phyloP scores from a whole-genome alignment of 1,139 yeast species.

The Yamadazyma triangularis region DNA sequence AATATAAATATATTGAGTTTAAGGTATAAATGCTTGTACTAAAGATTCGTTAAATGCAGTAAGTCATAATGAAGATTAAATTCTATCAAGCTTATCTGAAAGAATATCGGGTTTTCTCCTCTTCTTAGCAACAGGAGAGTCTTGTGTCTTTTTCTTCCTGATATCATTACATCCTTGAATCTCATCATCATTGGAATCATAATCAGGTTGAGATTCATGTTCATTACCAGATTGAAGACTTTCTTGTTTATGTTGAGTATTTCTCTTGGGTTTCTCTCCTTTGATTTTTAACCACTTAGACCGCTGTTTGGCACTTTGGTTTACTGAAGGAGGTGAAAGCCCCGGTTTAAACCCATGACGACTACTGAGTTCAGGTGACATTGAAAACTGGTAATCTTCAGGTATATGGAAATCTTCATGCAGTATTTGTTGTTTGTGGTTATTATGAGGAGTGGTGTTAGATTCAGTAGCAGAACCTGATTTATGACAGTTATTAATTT shows the following conservation, averaged over 20 bases:
- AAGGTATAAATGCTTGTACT: too few relatives aligned
- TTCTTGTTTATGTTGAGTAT: too few relatives aligned
- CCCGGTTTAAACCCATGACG: slow-evolving; percentile 41
- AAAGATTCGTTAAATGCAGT: too few relatives aligned
- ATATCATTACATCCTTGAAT: too few relatives aligned
- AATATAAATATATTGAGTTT: too few relatives aligned
- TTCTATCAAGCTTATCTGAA: too few relatives aligned
- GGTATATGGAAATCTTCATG: slow-evolving; percentile 2
- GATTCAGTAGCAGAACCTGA: neutral
- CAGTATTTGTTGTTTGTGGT: too few relatives aligned
- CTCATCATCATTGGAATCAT: neutral
- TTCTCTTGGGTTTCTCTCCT: slow-evolving; percentile 6
- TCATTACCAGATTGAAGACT: slow-evolving; percentile 7
- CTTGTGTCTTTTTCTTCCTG: too few relatives aligned
- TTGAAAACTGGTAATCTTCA: slow-evolving; percentile 33
- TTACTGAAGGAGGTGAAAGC: slow-evolving; percentile 43
- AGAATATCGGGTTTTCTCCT: slow-evolving; percentile 2
- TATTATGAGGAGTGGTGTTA: too few relatives aligned
- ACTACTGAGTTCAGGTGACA: slow-evolving; percentile 25
- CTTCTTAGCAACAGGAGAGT: slow-evolving; percentile 1
- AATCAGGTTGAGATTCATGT: slow-evolving; percentile 4
- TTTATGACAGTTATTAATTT: slow-evolving; percentile 25
- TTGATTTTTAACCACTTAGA: slow-evolving; percentile 8
- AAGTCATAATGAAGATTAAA: too few relatives aligned
- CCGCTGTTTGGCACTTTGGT: slow-evolving; percentile 17